Percentiles rank a stretch among this genome's conserved stretches.
phyloP scores from a whole-genome alignment of 2,329 filamentous ascomycete genomes.

The Blastomyces silverae region DNA sequence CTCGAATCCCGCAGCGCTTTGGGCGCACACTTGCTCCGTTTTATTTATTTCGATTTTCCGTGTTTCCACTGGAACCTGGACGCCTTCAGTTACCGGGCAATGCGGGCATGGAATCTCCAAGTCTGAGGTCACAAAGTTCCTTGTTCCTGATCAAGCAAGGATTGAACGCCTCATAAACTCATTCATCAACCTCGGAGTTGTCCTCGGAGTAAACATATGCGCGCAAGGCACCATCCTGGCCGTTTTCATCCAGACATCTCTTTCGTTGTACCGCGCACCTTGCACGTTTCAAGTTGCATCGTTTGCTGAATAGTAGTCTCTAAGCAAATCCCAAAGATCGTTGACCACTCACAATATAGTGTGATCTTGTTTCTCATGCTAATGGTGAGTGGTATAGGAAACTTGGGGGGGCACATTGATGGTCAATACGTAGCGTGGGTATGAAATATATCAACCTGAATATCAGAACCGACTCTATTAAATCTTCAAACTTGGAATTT shows the following conservation, averaged over 20 bases:
- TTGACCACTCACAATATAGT: background rate
- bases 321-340: background rate
- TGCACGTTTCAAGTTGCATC: background rate
- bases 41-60: conserved; percentile 27
- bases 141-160: no score
- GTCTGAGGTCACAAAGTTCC: no score
- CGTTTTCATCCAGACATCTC: background rate
- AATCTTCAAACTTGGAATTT: background rate
- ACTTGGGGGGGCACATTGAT: background rate
- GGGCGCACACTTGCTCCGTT: conserved; percentile 58
- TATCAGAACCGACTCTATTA: background rate
- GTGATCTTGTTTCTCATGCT: background rate
- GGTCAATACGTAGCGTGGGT: no score
- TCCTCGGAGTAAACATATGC: conserved; percentile 22
- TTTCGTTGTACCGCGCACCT: no score
- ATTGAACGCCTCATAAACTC: no score
- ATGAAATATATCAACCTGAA: background rate
- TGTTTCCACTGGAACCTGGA: no score
- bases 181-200: conserved; percentile 36
- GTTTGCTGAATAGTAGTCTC: background rate
- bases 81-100: no score
- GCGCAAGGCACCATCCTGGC: background rate
- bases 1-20: conserved; percentile 52
- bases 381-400: background rate
- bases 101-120: no score